Evolutionary conservation across 2,329 filamentous ascomycete genomes (phyloP).

Genomic region (Aureobasidium sp.): DNA sequence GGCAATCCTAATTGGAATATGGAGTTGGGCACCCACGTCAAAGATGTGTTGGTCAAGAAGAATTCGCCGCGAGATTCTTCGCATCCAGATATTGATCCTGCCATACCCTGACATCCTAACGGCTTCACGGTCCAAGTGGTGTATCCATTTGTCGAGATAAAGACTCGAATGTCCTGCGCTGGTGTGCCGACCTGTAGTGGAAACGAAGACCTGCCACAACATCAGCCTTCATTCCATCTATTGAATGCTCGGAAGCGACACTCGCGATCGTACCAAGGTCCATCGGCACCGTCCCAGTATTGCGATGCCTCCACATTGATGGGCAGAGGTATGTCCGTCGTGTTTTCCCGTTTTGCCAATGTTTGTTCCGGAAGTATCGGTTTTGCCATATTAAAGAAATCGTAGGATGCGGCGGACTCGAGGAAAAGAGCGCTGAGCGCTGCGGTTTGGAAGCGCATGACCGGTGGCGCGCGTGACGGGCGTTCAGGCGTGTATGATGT

Average conservation of each 20-base stretch:
- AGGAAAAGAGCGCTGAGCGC: constrained; percentile 11
- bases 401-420: constrained; percentile 2
- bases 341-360: constrained; percentile 15
- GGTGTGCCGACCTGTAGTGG: constrained; percentile 28
- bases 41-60: constrained; percentile 49
- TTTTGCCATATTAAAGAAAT: not conserved
- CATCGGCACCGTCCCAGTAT: constrained; percentile 32
- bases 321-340: constrained; percentile 24
- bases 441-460: not conserved
- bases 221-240: constrained; percentile 18
- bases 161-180: constrained; percentile 28
- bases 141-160: constrained; percentile 28
- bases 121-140: constrained; percentile 26
- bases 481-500: not conserved
- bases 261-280: constrained; percentile 19
- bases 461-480: constrained; percentile 1
- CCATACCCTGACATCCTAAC: constrained; percentile 20
- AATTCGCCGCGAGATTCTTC: constrained; percentile 25
- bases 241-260: not conserved
- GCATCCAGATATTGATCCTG: constrained; percentile 25
- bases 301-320: constrained; percentile 30
- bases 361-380: not conserved
- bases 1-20: constrained; percentile 53
- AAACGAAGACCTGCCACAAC: constrained; percentile 33
- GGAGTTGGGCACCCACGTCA: constrained; percentile 54